Evolutionary conservation across 2,329 filamentous ascomycete species (phyloP), one percentile per base, ranked within the genome.

Genomic region (Aureobasidium sp.): DNA sequence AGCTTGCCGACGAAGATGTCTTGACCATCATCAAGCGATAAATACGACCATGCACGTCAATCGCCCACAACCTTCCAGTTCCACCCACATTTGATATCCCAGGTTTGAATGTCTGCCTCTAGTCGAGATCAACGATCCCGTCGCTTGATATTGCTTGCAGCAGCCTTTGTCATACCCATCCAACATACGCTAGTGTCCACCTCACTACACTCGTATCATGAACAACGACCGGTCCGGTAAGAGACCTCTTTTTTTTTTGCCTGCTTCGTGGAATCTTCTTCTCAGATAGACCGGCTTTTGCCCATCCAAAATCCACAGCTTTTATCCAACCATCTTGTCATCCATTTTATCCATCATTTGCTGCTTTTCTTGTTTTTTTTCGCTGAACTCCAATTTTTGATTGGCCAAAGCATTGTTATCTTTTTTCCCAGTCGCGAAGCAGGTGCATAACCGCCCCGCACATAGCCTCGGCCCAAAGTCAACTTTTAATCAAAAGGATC

Each of bases 1-100:
- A 96, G 79, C 81, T 99, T 71, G 90, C 86, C 62, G 94, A 99
- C 74, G 94, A 99, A 78, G 94, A 99, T 78, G 96, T 99, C 76
- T 50, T 59, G 57, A 59, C 57, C 27, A 59, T 59, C 57, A 50
- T 59, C 57, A 59, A 59, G 45, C 44, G 45, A 59, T 59, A 59
- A 50, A 90, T 72, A 50, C 44, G 21, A 47, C 5, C 32, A 58
- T 45, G 34, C 53, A 36, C 16, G 29, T 45, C 39, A 57, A 29
- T 36, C 30, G 53, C 41, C 53, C 21, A 54, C 36, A 27, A 30
- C 36, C 21, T 21, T 21, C 21, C 25, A 14, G 11, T 27, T 30
- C 27, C 34, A 6, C 30, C 29, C 53, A 34, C 53, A 3, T 45
- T 57, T 57, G 53, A 57, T 57, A 44, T 57, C 39, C 39, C 39